These are phyloP conservation scores for Rhipidocladum racemiflorum DNA, from an alignment of 176 grass and related monocot genomes.

Conservation along the genomic window DNA sequence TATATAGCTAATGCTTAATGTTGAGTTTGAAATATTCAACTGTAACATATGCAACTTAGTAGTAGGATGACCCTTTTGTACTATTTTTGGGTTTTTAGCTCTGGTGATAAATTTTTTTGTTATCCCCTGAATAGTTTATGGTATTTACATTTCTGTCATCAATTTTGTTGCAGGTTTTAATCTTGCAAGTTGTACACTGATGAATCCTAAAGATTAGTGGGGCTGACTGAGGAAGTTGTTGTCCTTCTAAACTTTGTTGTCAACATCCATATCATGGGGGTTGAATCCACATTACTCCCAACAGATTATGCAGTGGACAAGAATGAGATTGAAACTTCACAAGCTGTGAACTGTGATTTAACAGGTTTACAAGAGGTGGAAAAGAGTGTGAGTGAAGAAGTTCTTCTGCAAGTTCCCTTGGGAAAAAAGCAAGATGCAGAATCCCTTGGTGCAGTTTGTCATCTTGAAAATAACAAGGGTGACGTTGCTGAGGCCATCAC, in stretches of 20 bases:
- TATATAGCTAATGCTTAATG: neutral
- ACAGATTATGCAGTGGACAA: neutral
- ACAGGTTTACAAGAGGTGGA: neutral
- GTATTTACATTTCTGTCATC: neutral
- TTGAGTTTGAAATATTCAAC: neutral
- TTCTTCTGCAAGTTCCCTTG: constrained; percentile 15
- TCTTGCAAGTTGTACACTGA: neutral
- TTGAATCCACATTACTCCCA: neutral
- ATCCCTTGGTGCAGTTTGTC: neutral
- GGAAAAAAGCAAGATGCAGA: constrained; percentile 17
- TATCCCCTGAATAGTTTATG: neutral
- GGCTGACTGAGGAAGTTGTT: neutral
- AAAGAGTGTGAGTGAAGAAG: constrained; percentile 7
- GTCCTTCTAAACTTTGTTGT: neutral
- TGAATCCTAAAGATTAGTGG: neutral
- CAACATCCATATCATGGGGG: constrained; percentile 16
- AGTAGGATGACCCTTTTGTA: neutral
- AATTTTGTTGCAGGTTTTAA: constrained; percentile 19
- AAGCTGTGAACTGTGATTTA: constrained; percentile 11
- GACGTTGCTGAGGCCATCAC: constrained; percentile 9
- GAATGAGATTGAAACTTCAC: constrained; percentile 1
- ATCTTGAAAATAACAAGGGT: constrained; percentile 6
- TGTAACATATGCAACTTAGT: neutral
- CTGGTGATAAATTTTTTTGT: neutral
- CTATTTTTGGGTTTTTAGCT: neutral